A percentile compares a stretch with the other conserved stretches of the same genome.
phyloP scores from a whole-genome alignment of 192 early-diverging fungal genomes.

The Borealophlyctis nickersoniae region DNA sequence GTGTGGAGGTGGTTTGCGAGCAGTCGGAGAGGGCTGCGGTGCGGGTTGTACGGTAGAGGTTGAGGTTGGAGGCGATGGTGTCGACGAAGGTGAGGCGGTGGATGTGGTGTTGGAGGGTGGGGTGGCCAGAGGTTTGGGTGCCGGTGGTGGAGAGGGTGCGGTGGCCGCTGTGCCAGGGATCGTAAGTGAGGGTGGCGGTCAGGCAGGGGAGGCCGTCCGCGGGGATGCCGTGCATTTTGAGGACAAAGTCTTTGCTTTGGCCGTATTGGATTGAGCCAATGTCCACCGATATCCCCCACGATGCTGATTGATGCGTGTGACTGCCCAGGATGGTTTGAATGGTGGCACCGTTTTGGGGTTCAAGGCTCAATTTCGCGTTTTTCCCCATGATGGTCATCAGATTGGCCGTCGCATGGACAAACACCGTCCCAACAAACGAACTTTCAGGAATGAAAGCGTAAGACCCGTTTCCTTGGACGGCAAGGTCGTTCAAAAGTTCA shows the following conservation, averaged over 20 bases:
- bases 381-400: conserved; percentile 5
- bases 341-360: conserved; percentile 8
- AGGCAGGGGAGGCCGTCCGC: background rate
- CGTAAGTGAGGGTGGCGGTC: background rate
- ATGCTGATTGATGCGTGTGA: background rate
- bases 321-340: background rate
- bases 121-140: background rate
- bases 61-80: background rate
- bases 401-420: conserved; percentile 27
- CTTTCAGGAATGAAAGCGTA: conserved; percentile 38
- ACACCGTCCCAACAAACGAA: conserved; percentile 36
- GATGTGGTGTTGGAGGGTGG: background rate
- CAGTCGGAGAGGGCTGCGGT: background rate
- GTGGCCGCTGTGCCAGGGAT: background rate
- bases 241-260: conserved; percentile 20
- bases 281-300: background rate
- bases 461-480: conserved; percentile 19
- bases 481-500: conserved; percentile 17
- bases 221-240: conserved; percentile 5
- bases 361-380: conserved; percentile 9
- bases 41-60: background rate
- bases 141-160: background rate
- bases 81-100: conserved; percentile 6
- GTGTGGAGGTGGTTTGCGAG: background rate
- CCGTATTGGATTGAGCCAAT: conserved; percentile 9